Evolutionary conservation across 495 filamentous ascomycete species (phyloP).

Genomic region (Xylaria nigripes): DNA sequence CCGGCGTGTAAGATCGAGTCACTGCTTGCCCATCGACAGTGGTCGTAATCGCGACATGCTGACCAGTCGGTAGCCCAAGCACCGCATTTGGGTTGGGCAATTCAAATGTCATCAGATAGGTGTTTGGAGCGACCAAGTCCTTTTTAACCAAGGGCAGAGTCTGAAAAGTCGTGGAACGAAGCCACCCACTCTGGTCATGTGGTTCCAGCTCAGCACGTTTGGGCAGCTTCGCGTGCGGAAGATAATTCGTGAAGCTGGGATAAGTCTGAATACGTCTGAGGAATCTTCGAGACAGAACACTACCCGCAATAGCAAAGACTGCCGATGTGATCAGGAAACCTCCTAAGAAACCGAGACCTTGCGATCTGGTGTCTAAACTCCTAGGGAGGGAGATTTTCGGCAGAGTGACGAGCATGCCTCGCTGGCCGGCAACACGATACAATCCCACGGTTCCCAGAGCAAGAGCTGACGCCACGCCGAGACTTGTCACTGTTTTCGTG

Average conservation of each 20-base stretch:
- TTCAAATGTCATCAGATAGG: constrained; percentile 42
- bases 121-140: constrained; percentile 34
- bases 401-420: background rate
- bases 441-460: constrained; percentile 5
- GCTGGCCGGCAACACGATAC: background rate
- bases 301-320: constrained; percentile 19
- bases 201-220: constrained; percentile 23
- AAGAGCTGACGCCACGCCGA: background rate
- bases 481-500: background rate
- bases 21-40: constrained; percentile 36
- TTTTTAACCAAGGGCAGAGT: constrained; percentile 36
- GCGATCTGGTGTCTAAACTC: background rate
- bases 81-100: constrained; percentile 34
- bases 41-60: constrained; percentile 45
- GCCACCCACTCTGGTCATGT: constrained; percentile 32
- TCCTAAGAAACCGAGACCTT: constrained; percentile 22
- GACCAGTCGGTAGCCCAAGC: constrained; percentile 45
- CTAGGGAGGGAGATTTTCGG: background rate
- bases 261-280: constrained; percentile 26
- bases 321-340: constrained; percentile 30
- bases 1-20: constrained; percentile 44
- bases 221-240: constrained; percentile 29
- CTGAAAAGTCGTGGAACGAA: constrained; percentile 40
- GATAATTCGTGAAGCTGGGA: constrained; percentile 35
- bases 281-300: constrained; percentile 19